A percentile compares a stretch with the other conserved stretches of the same genome.
Evolutionary conservation across 169 alveolate genomes (phyloP).

Genomic region (Cryptosporidium xiaoi): DNA sequence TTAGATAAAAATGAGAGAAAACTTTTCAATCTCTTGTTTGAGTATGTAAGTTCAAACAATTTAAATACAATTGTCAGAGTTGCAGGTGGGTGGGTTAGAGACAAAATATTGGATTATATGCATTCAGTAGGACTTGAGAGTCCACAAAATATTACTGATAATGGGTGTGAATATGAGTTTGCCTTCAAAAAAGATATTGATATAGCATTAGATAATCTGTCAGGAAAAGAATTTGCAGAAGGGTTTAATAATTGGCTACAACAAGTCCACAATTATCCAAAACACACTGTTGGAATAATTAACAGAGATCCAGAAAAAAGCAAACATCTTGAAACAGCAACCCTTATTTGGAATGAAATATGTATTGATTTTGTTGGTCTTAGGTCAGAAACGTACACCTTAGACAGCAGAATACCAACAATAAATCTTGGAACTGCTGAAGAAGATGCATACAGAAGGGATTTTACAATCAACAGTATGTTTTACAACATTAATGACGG

Average conservation of each 20-base stretch:
- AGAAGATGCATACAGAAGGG: conserved; percentile 98
- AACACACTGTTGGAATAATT: conserved; percentile 87
- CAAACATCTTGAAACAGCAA: conserved; percentile 97
- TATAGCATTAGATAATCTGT: conserved; percentile 94
- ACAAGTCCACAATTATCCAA: conserved; percentile 20
- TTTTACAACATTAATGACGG: conserved; percentile 93
- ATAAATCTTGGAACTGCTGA: conserved; percentile 93
- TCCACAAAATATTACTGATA: conserved; percentile 5
- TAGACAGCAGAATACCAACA: conserved; percentile 90
- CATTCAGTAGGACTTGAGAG: conserved; percentile 10
- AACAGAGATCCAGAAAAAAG: conserved; percentile 94
- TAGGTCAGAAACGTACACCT: conserved; percentile 94
- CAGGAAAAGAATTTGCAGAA: conserved; percentile 91
- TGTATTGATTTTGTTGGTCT: conserved; percentile 96
- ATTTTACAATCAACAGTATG: conserved; percentile 95
- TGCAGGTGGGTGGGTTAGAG: conserved; percentile 99
- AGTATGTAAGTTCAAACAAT: neutral
- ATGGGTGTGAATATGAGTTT: conserved; percentile 70
- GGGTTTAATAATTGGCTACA: conserved; percentile 77
- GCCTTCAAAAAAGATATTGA: conserved; percentile 92
- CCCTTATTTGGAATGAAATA: conserved; percentile 87
- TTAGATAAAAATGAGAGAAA: conserved; percentile 12
- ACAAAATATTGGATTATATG: conserved; percentile 86
- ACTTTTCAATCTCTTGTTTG: conserved; percentile 30
- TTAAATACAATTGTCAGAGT: conserved; percentile 85